Base-by-base conservation (phyloP, 495 filamentous ascomycete species). In the Aspergillus kassunensis region DNA sequence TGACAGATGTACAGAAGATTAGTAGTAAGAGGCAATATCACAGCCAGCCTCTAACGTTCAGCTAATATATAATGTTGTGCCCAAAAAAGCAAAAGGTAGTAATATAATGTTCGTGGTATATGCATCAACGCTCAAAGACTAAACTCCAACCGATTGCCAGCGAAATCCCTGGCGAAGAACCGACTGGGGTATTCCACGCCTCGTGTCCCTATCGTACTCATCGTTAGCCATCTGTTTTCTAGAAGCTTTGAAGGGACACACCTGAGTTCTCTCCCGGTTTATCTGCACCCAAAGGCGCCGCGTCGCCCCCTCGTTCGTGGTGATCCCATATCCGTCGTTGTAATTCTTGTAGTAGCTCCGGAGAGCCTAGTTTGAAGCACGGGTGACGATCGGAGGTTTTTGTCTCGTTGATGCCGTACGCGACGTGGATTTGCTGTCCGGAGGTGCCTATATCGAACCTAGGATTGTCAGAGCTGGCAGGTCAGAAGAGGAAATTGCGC, bases 121-220 rank as follows among this genome's bases (percentile, higher is more conserved):
- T n/a, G n/a, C n/a, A n/a, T n/a, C n/a, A n/a, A n/a, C n/a, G 3
- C 1, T 20, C 64, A 85, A 44, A 82, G 50, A 43, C 70, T 80
- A 59, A 84, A 86, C 61, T 86, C 82, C 35, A 86, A 61, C 49
- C 75, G 54, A 60, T 86, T 86, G 7, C 82, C 81, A 6, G 78
- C 80, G 70, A 70, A 85, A 55, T 85, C 82, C 46, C 82, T 68
- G 0, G 80, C 82, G 63, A 86, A 86, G 65, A 85, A 85, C 16
- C 81, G 66, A 24, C 60, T 68, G 1, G 81, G 81, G 57, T 82
- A 84, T 56, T 84, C 82, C 1, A 74, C 76, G 0, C 77, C 80
- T 56, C 79, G 65, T 0, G 65, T 62, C 5, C 80, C 80, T 80
- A 42, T 37, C 12, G 12, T n/a, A 33, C 30, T 3, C 30, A n/a